Evolutionary conservation across 352 stramenopile species (phyloP).

Genomic region (Phytophthora pinifolia): DNA sequence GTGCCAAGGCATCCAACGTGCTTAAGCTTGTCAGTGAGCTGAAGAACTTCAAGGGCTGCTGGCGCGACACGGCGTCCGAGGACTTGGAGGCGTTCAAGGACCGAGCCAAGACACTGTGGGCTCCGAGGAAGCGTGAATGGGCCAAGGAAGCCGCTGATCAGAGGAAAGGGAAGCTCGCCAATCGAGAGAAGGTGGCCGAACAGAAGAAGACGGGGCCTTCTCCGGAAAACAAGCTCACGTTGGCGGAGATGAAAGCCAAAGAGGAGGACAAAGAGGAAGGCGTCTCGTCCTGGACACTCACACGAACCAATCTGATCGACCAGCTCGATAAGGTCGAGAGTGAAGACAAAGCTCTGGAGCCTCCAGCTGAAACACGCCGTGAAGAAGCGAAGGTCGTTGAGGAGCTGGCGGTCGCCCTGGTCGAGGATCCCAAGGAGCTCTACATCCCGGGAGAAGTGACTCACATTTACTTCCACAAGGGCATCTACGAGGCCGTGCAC

Average conservation of each 20-base stretch:
- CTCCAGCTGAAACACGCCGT: constrained; percentile 30
- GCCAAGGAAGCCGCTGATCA: constrained; percentile 63
- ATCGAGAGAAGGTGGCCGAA: constrained; percentile 9
- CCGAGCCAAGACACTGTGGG: constrained; percentile 81
- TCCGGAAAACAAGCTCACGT: constrained; percentile 13
- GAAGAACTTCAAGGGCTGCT: constrained; percentile 81
- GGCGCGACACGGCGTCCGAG: constrained; percentile 76
- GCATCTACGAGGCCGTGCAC: constrained; percentile 80
- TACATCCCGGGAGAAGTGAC: constrained; percentile 78
- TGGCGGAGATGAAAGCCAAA: constrained; percentile 31
- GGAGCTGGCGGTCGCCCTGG: constrained; percentile 49
- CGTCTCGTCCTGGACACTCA: constrained; percentile 70
- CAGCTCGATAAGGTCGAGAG: constrained; percentile 58
- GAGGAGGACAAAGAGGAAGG: constrained; percentile 30
- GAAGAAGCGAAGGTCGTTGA: constrained; percentile 61
- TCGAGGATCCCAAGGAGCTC: constrained; percentile 73
- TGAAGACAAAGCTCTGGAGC: constrained; percentile 37
- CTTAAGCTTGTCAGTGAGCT: constrained; percentile 73
- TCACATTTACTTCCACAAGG: constrained; percentile 80
- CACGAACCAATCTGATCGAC: constrained; percentile 74
- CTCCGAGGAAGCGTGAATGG: constrained; percentile 81
- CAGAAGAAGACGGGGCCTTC: constrained; percentile 16
- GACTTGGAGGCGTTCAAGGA: constrained; percentile 83
- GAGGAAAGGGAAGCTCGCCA: constrained; percentile 45
- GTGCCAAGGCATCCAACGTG: constrained; percentile 83